These are phyloP conservation scores for Neonectria faginata DNA, from an alignment of 2,329 filamentous ascomycete species.

Conservation along the genomic window DNA sequence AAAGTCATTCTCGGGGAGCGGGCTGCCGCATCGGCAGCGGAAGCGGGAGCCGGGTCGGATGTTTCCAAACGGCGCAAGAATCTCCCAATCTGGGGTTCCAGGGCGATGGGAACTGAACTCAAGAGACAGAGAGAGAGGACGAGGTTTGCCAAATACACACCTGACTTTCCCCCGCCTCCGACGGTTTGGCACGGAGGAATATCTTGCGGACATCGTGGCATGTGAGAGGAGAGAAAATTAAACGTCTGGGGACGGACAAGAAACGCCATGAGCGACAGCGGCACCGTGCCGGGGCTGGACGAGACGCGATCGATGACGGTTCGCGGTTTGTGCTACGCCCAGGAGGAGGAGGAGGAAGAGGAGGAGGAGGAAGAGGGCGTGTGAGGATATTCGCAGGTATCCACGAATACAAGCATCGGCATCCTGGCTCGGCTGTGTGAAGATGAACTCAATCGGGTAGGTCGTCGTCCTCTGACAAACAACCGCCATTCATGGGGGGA, in stretches of 20 bases:
- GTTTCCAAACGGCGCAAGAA: slow-evolving; percentile 40
- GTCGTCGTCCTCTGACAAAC: slow-evolving; percentile 2
- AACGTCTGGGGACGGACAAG: not conserved
- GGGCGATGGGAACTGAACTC: slow-evolving; percentile 21
- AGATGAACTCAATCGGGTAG: slow-evolving; percentile 4
- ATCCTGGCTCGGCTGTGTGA: slow-evolving; percentile 1
- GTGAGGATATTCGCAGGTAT: not conserved
- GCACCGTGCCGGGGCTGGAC: slow-evolving; percentile 34
- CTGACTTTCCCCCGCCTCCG: slow-evolving; percentile 6
- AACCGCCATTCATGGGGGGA: not conserved
- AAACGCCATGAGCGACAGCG: slow-evolving; percentile 19
- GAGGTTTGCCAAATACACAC: slow-evolving; percentile 10
- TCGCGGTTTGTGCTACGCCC: slow-evolving; percentile 16
- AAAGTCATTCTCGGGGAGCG: slow-evolving; percentile 8
- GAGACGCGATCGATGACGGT: slow-evolving; percentile 30
- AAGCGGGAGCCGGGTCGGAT: slow-evolving; percentile 12
- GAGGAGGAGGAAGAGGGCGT: not conserved
- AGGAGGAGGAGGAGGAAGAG: too few species aligned
- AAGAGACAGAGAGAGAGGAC: slow-evolving; percentile 7
- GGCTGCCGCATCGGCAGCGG: slow-evolving; percentile 24
- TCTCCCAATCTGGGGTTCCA: slow-evolving; percentile 39
- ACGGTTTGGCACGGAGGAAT: slow-evolving; percentile 37
- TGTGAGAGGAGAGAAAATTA: slow-evolving; percentile 16
- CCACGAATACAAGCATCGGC: not conserved
- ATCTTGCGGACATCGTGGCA: slow-evolving; percentile 42